Evolutionary conservation across 164 flowering plant species (phyloP).

Genomic region (Tinospora cordifolia): DNA sequence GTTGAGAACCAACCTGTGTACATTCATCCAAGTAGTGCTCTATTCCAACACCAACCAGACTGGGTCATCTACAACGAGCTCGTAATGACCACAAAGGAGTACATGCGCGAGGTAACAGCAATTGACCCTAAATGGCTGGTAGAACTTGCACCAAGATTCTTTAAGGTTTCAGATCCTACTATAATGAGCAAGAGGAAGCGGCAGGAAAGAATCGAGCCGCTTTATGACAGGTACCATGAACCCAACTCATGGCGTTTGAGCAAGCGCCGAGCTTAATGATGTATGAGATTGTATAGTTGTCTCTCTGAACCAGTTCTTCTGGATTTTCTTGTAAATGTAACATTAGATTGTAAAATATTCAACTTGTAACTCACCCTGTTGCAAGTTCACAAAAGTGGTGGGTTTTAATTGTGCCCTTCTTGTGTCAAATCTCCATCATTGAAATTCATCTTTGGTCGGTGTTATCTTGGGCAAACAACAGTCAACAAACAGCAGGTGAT

Average conservation of each 20-base stretch:
- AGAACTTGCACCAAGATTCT: constrained; percentile 78
- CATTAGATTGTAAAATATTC: not conserved
- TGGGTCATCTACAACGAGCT: constrained; percentile 89
- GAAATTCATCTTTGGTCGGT: not conserved
- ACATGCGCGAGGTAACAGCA: constrained; percentile 80
- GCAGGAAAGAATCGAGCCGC: constrained; percentile 81
- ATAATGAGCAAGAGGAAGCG: constrained; percentile 89
- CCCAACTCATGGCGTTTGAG: constrained; percentile 91
- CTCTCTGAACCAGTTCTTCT: not conserved
- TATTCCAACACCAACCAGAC: constrained; percentile 80
- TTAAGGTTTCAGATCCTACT: constrained; percentile 77
- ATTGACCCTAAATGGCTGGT: constrained; percentile 89
- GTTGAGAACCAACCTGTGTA: constrained; percentile 90
- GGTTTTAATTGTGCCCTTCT: not conserved
- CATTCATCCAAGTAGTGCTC: constrained; percentile 86
- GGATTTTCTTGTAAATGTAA: not conserved
- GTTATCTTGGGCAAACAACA: not conserved
- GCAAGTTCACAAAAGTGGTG: not conserved
- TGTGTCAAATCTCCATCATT: not conserved
- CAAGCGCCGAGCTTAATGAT: constrained; percentile 30
- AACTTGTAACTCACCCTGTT: not conserved
- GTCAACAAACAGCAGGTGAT: not conserved
- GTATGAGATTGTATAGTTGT: not conserved
- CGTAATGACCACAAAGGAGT: constrained; percentile 90
- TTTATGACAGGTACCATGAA: constrained; percentile 81